Evolutionary conservation across 1,284 basidiomycete genomes (phyloP).

Genomic region (Cystobasidium pallidum): DNA sequence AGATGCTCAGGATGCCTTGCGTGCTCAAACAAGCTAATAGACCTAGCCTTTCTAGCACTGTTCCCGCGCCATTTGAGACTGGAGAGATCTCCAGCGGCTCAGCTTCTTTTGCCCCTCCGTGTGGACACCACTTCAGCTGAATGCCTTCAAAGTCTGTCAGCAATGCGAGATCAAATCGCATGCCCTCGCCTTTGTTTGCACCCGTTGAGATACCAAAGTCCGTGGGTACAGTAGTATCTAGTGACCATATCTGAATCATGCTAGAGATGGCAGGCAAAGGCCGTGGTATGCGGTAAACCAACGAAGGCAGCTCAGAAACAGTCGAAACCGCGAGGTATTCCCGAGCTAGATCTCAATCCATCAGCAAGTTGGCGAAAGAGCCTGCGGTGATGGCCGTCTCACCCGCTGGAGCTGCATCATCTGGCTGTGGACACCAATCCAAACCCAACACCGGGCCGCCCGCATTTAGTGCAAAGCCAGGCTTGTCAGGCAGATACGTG

Average conservation of each 20-base stretch:
- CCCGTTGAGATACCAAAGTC: slow-evolving; percentile 28
- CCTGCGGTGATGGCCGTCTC: neutral
- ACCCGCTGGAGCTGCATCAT: slow-evolving; percentile 58
- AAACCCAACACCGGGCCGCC: slow-evolving; percentile 83
- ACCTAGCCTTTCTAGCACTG: slow-evolving; percentile 69
- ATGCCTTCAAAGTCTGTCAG: slow-evolving; percentile 71
- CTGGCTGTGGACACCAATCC: slow-evolving; percentile 84
- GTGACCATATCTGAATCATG: slow-evolving; percentile 59
- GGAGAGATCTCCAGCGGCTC: slow-evolving; percentile 3
- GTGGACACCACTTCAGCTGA: slow-evolving; percentile 84
- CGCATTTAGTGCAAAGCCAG: slow-evolving; percentile 72
- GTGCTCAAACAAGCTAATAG: slow-evolving; percentile 78
- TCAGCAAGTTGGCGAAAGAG: too few species aligned
- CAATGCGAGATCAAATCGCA: slow-evolving; percentile 73
- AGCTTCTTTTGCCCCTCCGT: slow-evolving; percentile 53
- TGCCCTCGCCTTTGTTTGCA: slow-evolving; percentile 56
- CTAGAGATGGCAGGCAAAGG: slow-evolving; percentile 4
- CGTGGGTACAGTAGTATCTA: slow-evolving; percentile 39
- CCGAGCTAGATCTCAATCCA: slow-evolving; percentile 51
- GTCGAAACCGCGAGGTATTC: slow-evolving; percentile 84
- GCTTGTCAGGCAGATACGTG: slow-evolving; percentile 49
- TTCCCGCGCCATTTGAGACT: slow-evolving; percentile 32
- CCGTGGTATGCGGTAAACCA: slow-evolving; percentile 33
- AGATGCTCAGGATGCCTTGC: slow-evolving; percentile 77
- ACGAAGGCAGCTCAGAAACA: slow-evolving; percentile 58